Evolutionary conservation across 371 early-diverging fungal genomes (phyloP), one percentile per base, ranked within the genome.

Genomic region (Lichtheimia ornata): DNA sequence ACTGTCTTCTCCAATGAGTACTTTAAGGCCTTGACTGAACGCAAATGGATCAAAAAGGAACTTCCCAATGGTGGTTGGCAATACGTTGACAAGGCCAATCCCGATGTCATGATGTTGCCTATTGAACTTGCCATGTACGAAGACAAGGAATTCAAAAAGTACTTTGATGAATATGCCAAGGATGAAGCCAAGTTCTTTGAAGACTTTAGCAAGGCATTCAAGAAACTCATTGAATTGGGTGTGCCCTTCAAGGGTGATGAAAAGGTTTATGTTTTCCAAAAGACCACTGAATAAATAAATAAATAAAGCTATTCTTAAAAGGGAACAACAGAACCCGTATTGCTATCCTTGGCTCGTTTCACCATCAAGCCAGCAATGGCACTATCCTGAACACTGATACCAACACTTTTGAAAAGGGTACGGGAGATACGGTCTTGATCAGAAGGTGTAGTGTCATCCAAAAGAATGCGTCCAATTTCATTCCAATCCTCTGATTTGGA

Each of bases 1-100:
- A 95, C 91, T 3, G 71, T 85, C 50, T 94, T 97, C 82, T 87
- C 92, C 62, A 97, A 97, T 77, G 87, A 86, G 43, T 97, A 88
- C 84, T 97, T 73, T 79, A 87, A 82, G 58, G 88, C 84, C 55
- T 80, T 96, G 17, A 70, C 92, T 45, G 75, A 81, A n/a, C 90
- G 91, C 71, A 80, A 85, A 58, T 95, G 97, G 95, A 82, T 87
- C 5, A 88, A 87, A 69, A 87, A 88, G 77, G 86, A 89, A 6
- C 60, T 79, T 20, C 88, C 92, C 80, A 66, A 74, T 50, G 96
- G 96, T n/a, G 91, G 91, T 5, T 81, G 84, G 80, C 96, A 97
- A 82, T 93, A 73, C 67, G 90, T 86, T 55, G 94, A 94, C 74
- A 90, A 92, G 79, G 74, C 78, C 53, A 82, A 87, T 20, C 75